These are phyloP conservation scores for Eurotiales sp. DNA, from an alignment of 2,329 filamentous ascomycete species.

Conservation along the genomic window DNA sequence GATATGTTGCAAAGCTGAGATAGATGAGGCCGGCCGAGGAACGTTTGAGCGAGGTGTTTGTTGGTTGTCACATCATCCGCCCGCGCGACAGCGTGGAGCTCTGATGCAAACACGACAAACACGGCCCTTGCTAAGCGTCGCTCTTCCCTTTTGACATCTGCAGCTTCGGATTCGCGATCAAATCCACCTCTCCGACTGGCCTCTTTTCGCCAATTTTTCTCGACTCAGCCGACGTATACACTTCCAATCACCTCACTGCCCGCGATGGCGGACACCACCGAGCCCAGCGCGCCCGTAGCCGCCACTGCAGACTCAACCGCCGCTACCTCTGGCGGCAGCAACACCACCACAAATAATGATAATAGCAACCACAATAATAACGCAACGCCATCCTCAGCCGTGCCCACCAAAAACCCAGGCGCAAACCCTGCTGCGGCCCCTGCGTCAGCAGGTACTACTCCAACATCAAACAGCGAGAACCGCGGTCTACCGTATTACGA, in stretches of 20 bases:
- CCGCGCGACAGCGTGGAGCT: constrained; percentile 2
- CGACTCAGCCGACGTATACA: too few species aligned
- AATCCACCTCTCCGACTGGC: too few species aligned
- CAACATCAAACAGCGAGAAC: constrained; percentile 23
- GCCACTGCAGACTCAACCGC: neutral
- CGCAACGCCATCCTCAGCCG: constrained; percentile 5
- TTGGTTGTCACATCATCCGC: neutral
- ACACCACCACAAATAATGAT: neutral
- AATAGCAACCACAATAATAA: neutral
- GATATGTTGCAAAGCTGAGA: neutral
- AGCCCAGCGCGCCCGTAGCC: constrained; percentile 6
- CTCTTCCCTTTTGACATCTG: neutral
- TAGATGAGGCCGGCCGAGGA: neutral
- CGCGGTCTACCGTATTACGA: constrained; percentile 65
- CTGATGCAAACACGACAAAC: constrained; percentile 36
- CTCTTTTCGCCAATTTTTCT: too few species aligned
- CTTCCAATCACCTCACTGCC: too few species aligned
- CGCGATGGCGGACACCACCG: constrained; percentile 6
- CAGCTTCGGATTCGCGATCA: too few species aligned
- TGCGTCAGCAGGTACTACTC: constrained; percentile 17
- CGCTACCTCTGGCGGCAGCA: constrained; percentile 18
- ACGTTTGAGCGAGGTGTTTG: neutral
- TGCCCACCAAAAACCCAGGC: constrained; percentile 7
- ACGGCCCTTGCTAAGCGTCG: too few species aligned
- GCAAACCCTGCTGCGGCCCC: constrained; percentile 12